These are phyloP conservation scores for Apiotrichum sp. DNA, from an alignment of 1,284 basidiomycete species.

Conservation along the genomic window DNA sequence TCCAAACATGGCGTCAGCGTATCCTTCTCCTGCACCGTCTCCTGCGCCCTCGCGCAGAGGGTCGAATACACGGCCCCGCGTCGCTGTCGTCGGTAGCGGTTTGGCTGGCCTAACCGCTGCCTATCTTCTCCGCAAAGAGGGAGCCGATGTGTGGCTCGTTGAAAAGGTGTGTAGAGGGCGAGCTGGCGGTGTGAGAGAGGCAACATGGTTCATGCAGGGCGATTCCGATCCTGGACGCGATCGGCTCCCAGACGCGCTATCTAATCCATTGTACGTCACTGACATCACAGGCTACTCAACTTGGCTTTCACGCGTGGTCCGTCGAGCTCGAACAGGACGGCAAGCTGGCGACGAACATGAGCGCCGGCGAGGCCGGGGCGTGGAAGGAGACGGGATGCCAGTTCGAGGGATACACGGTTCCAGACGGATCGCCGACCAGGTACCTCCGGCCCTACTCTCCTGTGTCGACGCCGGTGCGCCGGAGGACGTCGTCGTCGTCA, in stretches of 20 bases:
- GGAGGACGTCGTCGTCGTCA: neutral
- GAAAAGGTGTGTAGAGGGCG: constrained; percentile 55
- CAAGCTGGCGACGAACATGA: constrained; percentile 43
- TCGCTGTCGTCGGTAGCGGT: constrained; percentile 64
- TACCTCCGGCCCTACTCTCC: constrained; percentile 2
- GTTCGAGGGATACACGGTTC: constrained; percentile 26
- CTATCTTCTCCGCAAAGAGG: constrained; percentile 51
- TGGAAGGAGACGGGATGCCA: neutral
- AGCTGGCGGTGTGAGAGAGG: too few species aligned
- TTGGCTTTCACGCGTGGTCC: constrained; percentile 39
- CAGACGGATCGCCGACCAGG: constrained; percentile 43
- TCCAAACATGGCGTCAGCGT: neutral
- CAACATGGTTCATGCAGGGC: too few species aligned
- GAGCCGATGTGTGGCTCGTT: constrained; percentile 63
- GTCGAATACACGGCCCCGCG: constrained; percentile 22
- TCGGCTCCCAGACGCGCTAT: too few species aligned
- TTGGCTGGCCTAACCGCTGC: constrained; percentile 65
- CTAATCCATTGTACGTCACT: neutral
- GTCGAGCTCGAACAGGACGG: constrained; percentile 20
- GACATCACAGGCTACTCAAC: constrained; percentile 6
- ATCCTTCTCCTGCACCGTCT: neutral
- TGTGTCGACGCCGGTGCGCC: neutral
- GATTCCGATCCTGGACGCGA: neutral
- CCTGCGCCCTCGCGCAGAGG: neutral
- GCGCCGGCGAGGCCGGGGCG: neutral